phyloP scores from a whole-genome alignment of 75 land plant genomes.

The Pinus albicaulis region DNA sequence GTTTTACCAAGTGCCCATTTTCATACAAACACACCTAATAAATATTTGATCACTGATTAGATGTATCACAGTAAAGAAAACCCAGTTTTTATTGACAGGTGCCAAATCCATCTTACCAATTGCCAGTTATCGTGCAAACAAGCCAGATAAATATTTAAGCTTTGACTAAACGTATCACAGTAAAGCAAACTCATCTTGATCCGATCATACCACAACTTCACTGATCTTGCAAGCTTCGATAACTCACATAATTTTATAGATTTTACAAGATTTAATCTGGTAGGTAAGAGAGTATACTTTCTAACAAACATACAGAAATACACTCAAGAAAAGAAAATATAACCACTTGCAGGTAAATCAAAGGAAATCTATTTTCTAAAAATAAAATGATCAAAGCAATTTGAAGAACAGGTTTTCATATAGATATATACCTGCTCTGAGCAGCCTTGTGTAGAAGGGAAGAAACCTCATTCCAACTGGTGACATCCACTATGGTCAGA shows the following conservation, averaged over 20 bases:
- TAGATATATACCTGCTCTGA: constrained; percentile 68
- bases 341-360: neutral
- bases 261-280: neutral
- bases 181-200: neutral
- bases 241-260: neutral
- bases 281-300: neutral
- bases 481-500: constrained; percentile 85
- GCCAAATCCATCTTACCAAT: neutral
- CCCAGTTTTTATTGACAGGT: neutral
- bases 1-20: neutral
- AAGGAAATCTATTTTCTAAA: neutral
- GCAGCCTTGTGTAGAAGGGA: constrained; percentile 77
- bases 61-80: no score
- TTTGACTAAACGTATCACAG: neutral
- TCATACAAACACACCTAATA: neutral
- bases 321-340: neutral
- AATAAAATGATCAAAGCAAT: neutral
- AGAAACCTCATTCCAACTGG: constrained; percentile 74
- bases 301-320: neutral
- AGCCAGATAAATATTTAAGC: neutral
- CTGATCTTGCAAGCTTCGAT: neutral
- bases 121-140: neutral
- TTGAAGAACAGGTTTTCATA: neutral
- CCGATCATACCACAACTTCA: neutral
- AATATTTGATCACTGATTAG: neutral